phyloP scores from a whole-genome alignment of 176 grass and related monocot genomes.

The Aegilops sharonensis region DNA sequence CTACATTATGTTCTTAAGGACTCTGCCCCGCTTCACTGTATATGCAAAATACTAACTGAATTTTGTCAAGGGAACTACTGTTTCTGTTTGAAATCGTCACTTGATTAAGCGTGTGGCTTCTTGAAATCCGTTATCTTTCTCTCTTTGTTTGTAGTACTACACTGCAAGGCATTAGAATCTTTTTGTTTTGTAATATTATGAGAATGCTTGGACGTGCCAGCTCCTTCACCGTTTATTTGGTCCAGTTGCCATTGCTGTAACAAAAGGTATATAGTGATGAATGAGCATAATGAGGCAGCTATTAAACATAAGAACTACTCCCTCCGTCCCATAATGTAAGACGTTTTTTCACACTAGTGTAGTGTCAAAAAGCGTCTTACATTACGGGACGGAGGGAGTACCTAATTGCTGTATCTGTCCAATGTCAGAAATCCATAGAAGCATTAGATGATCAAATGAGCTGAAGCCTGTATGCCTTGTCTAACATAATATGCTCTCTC shows the following conservation, averaged over 20 bases:
- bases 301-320: neutral
- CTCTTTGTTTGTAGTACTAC: neutral
- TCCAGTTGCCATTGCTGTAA: neutral
- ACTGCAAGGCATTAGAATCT: neutral
- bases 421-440: neutral
- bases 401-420: neutral
- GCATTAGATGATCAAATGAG: neutral
- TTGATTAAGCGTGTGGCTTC: neutral
- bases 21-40: neutral
- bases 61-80: neutral
- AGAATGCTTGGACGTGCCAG: neutral
- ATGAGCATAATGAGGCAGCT: neutral
- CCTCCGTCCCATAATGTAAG: too few species aligned
- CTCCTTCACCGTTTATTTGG: neutral
- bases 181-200: neutral
- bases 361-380: too few species aligned
- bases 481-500: neutral
- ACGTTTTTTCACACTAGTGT: too few species aligned
- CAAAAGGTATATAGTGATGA: neutral
- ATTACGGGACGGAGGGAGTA: too few species aligned
- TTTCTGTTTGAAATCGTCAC: neutral
- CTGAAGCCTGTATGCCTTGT: neutral
- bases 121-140: neutral
- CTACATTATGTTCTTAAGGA: neutral
- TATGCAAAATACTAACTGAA: neutral